These are phyloP conservation scores for Citrus cavaleriei DNA, from an alignment of 345 rosid genomes.

Conservation along the genomic window DNA sequence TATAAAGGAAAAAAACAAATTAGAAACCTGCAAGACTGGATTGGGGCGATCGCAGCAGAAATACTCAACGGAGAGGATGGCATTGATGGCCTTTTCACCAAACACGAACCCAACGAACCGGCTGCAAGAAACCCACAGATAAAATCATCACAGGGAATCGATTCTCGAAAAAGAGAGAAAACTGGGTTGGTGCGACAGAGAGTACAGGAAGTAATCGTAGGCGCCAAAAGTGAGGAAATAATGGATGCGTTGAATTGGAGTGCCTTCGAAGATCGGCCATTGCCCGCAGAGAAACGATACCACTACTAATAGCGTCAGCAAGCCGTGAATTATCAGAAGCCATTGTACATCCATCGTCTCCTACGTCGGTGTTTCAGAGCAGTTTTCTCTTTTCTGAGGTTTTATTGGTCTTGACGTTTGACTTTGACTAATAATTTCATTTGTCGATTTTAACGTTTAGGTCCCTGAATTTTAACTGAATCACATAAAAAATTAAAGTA, in stretches of 20 bases:
- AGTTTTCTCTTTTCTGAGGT: not conserved
- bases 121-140: constrained; percentile 34
- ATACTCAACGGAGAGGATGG: constrained; percentile 51
- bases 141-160: constrained; percentile 8
- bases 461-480: no score
- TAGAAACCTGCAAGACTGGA: constrained; percentile 63
- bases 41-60: constrained; percentile 88
- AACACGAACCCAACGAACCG: constrained; percentile 51
- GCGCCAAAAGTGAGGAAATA: constrained; percentile 84
- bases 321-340: constrained; percentile 71
- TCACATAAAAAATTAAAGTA: no score
- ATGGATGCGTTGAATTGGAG: constrained; percentile 70
- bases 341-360: constrained; percentile 58
- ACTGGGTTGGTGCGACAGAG: not conserved
- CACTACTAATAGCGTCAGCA: constrained; percentile 52
- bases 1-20: not conserved
- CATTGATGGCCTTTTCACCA: constrained; percentile 58
- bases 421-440: not conserved
- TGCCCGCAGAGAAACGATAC: constrained; percentile 93
- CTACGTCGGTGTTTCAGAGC: not conserved
- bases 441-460: no score
- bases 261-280: constrained; percentile 88
- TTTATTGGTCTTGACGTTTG: not conserved
- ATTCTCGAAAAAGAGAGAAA: not conserved
- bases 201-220: constrained; percentile 73